Evolutionary conservation across 2,329 filamentous ascomycete species (phyloP), one percentile per base, ranked within the genome.

Genomic region (Diplodia seriata): DNA sequence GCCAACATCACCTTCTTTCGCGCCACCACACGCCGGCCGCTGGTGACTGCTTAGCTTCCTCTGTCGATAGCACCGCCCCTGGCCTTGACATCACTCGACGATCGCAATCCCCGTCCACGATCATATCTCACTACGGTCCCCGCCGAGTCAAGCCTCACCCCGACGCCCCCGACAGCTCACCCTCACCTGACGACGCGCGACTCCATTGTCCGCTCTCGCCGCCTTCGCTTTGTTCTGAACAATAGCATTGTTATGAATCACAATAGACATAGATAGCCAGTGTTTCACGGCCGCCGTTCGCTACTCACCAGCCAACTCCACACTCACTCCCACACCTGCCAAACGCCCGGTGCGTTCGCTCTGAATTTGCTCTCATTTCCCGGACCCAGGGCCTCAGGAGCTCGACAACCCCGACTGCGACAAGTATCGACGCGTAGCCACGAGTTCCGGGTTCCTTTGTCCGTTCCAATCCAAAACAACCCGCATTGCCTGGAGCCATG

Each of bases 241-340:
- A 61, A 36, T 61, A 23, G 18, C 65, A 61, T 67, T 67, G 65
- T 67, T 31, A 56, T 57, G 54, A 12, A 26, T 59, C n/a, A 31
- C 20, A 51, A 67, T 61, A 51, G 65, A 57, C 53, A 67, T 56
- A 67, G 54, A 67, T 59, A 67, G 65, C 47, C 61, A 33, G 49
- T 63, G 40, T 36, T 50, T 33, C 49, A 18, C 51, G 38, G 50
- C 47, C 54, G 23, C 23, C 12, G 7, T 57, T 9, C 26, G 31
- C 9, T 55, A 23, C 14, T 66, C 63, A 26, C 26, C 43, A 23
- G 3, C 8, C 54, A 29, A 12, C 11, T n/a, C 65, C 31, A 18
- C 4, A 18, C 40, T 64, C 20, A 31, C 50, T 6, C 12, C 29
- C n/a, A 54, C 64, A 31, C 64, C 18, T 29, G 5, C 15, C 47